Evolutionary conservation across 208 protist species (phyloP), one percentile per base, ranked within the genome.

Genomic region (Acanthamoeba triangularis): DNA sequence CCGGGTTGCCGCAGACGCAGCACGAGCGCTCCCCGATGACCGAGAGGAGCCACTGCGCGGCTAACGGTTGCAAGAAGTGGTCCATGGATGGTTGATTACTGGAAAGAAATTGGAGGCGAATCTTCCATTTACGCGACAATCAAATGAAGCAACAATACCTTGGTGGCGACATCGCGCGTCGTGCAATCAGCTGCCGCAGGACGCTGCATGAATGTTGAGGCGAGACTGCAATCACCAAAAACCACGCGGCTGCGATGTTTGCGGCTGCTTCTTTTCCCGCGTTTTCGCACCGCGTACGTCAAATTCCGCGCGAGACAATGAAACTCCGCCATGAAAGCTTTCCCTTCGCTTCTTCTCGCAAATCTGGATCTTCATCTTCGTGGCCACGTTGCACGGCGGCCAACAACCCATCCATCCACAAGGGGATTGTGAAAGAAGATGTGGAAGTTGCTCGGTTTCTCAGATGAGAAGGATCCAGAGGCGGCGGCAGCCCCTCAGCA

Each of bases 381-480:
- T n/a, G n/a, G n/a, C 16, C 52, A 20, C 11, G 16, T 56, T 14
- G 11, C 52, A 20, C 52, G 18, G 16, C 8, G 52, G 52, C 52
- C 8, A 56, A 14, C 16, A 3, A n/a, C n/a, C n/a, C n/a, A 56
- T n/a, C 23, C 65, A 67, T 67, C 61, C 25, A 30, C 25, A 2
- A 35, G 33, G 33, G 13, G 8, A 2, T 74, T 74, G 65, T 35
- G 23, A 37, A 74, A n/a, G n/a, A n/a, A 37, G n/a, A 82, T 82
- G 74, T 82, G 74, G 74, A 82, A 82, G 44, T n/a, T 82, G 74
- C 37, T 82, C 18, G 74, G 74, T n/a, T 82, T 52, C 37, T 44
- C 35, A 52, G 74, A 82, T 82, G 74, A 82, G 18, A 82, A 82
- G 74, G 37, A 82, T 54, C 35, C 74, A 5, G 74, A 82, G 10